Evolutionary conservation across 2,329 filamentous ascomycete genomes (phyloP).

Genomic region (Fusarium coicis): DNA sequence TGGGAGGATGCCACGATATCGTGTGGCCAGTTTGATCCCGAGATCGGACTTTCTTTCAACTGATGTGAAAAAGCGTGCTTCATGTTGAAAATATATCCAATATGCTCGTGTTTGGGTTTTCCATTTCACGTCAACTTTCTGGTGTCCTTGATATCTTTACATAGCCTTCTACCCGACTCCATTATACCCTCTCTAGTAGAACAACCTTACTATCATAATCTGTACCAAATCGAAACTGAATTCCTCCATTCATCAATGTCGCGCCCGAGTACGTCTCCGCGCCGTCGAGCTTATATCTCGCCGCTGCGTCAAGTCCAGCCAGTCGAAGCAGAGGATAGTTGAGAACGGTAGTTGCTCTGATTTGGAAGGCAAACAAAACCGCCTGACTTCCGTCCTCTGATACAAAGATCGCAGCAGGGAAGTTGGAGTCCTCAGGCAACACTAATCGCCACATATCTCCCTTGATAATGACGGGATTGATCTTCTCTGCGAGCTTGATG

Average conservation of each 20-base stretch:
- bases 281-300: constrained; percentile 64
- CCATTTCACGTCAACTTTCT: fast-evolving
- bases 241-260: constrained; percentile 70
- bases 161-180: fast-evolving
- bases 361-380: constrained; percentile 71
- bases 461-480: constrained; percentile 68
- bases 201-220: constrained; percentile 70
- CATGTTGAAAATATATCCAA: neutral
- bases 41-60: neutral
- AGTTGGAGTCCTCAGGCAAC: constrained; percentile 68
- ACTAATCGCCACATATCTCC: constrained; percentile 70
- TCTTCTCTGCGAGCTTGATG: constrained; percentile 63
- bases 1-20: constrained; percentile 10
- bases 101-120: neutral
- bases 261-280: constrained; percentile 64
- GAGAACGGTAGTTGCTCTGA: constrained; percentile 60
- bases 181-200: constrained; percentile 57
- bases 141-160: neutral
- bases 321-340: constrained; percentile 65
- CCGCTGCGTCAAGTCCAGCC: constrained; percentile 65
- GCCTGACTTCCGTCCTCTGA: constrained; percentile 60
- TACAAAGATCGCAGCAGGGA: constrained; percentile 70
- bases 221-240: constrained; percentile 62
- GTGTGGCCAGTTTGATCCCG: constrained; percentile 4
- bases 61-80: neutral